These are phyloP conservation scores for Celoporthe dispersa DNA, from an alignment of 2,329 filamentous ascomycete genomes.

Conservation along the genomic window DNA sequence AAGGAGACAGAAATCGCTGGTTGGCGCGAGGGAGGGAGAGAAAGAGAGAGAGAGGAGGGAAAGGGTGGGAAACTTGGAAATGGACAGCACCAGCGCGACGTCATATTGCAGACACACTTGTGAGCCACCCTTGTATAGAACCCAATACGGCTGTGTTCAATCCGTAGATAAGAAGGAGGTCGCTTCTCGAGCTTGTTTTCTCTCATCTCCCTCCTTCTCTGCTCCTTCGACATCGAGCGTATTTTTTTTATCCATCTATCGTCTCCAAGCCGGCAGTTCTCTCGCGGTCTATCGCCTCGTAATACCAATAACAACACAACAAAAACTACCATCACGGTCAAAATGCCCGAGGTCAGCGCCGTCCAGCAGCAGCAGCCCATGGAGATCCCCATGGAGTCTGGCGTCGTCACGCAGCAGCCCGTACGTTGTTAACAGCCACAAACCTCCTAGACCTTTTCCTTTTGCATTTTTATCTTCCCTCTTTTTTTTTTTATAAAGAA, in stretches of 20 bases:
- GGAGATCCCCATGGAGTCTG: conserved; percentile 39
- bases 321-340: conserved; percentile 9
- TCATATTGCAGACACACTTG: neutral
- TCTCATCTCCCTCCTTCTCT: neutral
- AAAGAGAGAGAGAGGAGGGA: too few species aligned
- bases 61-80: neutral
- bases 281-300: neutral
- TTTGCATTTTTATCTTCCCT: neutral
- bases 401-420: conserved; percentile 38
- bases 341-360: conserved; percentile 37
- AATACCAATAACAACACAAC: neutral
- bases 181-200: neutral
- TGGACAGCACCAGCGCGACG: neutral
- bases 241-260: neutral
- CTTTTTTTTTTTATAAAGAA: neutral
- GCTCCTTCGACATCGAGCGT: neutral
- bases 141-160: too few species aligned
- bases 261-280: neutral
- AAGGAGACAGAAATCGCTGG: neutral
- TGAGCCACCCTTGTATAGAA: too few species aligned
- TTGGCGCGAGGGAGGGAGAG: too few species aligned
- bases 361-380: conserved; percentile 32
- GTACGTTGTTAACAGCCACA: conserved; percentile 32
- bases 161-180: neutral
- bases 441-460: neutral